Evolutionary conservation across 1,284 basidiomycete genomes (phyloP), one percentile per base, ranked within the genome.

Genomic region (Agroathelia rolfsii): DNA sequence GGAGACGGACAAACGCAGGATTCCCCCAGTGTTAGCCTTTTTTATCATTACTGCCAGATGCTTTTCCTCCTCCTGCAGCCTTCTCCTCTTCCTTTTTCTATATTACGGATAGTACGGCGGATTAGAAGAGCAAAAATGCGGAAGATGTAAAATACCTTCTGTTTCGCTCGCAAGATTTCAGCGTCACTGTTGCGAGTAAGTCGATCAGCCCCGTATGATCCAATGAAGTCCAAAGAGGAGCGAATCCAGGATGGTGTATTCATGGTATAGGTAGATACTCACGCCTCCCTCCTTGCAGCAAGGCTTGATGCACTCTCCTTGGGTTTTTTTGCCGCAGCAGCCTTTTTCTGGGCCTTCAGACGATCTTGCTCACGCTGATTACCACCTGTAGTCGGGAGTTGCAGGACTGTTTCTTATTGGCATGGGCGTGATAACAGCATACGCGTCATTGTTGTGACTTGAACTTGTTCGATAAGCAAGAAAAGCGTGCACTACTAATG

Each of bases 321-420:
- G 24, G 72, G 54, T 52, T 78, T 78, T 53, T 77, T 78, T 32
- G 53, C 53, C 2, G 59, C 53, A 11, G 64, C 68, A 5, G 61
- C 56, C 54, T 83, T 84, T 62, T 86, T 86, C 61, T 75, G 73
- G 7, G 79, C 76, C 51, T 74, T 76, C 19, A 56, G 53, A 42
- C 82, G 79, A 53, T 80, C 82, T 54, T 59, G 66, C 11, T 86
- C 82, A 35, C 82, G 72, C 53, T 86, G 82, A 51, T 86, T 84
- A 45, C 82, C 82, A 49, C 82, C 82, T 86, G 46, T 28, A 30
- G 45, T n/a, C n/a, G n/a, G n/a, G n/a, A n/a, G n/a, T n/a, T n/a
- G n/a, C n/a, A n/a, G n/a, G n/a, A n/a, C n/a, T n/a, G n/a, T n/a
- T n/a, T n/a, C n/a, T n/a, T n/a, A n/a, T n/a, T n/a, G n/a, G n/a